Evolutionary conservation across 345 rosid species (phyloP).

Genomic region (Euphorbia lathyris): DNA sequence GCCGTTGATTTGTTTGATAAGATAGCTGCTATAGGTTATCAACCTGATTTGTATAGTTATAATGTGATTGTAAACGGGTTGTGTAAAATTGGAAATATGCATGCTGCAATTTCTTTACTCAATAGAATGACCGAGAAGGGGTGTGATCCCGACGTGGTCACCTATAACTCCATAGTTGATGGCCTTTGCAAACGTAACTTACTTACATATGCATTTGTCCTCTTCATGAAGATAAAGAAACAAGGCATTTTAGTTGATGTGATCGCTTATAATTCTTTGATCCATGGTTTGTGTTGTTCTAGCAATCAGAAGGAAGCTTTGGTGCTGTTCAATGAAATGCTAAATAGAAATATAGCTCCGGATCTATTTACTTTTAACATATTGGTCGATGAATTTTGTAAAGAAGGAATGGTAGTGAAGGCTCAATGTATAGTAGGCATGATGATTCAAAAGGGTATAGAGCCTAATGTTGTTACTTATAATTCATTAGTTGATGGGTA

Average conservation of each 20-base stretch:
- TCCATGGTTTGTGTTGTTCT: too few species aligned
- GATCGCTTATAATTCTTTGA: too few species aligned
- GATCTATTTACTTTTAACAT: not conserved
- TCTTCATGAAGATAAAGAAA: not conserved
- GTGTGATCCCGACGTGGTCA: not conserved
- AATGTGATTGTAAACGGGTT: not conserved
- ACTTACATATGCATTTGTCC: not conserved
- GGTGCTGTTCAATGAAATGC: not conserved
- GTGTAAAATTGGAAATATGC: not conserved
- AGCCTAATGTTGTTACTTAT: not conserved
- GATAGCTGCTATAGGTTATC: not conserved
- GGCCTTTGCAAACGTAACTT: not conserved
- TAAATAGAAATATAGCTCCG: not conserved
- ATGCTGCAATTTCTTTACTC: not conserved
- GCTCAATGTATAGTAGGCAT: not conserved
- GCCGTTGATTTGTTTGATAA: not conserved
- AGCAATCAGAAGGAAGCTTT: too few species aligned
- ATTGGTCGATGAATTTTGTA: not conserved
- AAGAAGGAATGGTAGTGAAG: not conserved
- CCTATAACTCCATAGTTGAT: not conserved
- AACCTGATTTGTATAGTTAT: not conserved
- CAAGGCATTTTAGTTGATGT: not conserved
- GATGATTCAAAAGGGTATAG: not conserved
- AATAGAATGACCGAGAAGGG: not conserved
- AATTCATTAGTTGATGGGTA: not conserved